Conservation (phyloP, 371 early-diverging fungal species). For the Apophysomyces trapeziformis region DNA sequence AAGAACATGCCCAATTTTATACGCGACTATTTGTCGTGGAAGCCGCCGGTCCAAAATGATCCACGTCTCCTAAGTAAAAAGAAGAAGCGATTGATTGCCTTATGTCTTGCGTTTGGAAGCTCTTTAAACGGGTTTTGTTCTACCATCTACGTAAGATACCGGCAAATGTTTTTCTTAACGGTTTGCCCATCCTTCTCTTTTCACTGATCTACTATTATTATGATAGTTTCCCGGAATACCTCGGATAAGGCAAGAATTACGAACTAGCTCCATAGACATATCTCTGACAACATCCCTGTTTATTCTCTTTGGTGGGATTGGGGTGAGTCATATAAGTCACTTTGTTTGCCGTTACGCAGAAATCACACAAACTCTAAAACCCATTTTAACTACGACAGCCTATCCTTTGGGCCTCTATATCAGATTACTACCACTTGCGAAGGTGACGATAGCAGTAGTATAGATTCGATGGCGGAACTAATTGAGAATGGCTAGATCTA, state of each 20-base stretch:
- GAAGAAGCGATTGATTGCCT: slow-evolving; percentile 34
- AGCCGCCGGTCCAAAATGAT: slow-evolving; percentile 29
- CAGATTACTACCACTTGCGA: slow-evolving; percentile 63
- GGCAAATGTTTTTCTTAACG: neutral
- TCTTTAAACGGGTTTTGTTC: slow-evolving; percentile 45
- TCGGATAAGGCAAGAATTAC: slow-evolving; percentile 44
- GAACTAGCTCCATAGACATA: slow-evolving; percentile 39
- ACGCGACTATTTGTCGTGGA: slow-evolving; percentile 27
- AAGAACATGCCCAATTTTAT: neutral
- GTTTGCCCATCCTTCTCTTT: too few relatives aligned
- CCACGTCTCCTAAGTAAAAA: slow-evolving; percentile 27
- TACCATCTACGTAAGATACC: slow-evolving; percentile 37
- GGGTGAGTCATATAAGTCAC: slow-evolving; percentile 19
- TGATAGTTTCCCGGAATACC: slow-evolving; percentile 44
- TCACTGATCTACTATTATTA: neutral
- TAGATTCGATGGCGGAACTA: neutral
- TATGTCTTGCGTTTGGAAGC: slow-evolving; percentile 36
- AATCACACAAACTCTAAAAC: neutral
- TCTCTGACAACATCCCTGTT: slow-evolving; percentile 56
- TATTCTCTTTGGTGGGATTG: slow-evolving; percentile 57
- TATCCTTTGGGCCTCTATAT: slow-evolving; percentile 67
- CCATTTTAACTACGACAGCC: slow-evolving; percentile 25
- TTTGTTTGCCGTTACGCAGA: neutral
- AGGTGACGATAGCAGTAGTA: slow-evolving; percentile 16
- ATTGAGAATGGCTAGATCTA: slow-evolving; percentile 31